These are phyloP conservation scores for Hypoxylon sp. DNA, from an alignment of 2,329 filamentous ascomycete species.

Conservation along the genomic window DNA sequence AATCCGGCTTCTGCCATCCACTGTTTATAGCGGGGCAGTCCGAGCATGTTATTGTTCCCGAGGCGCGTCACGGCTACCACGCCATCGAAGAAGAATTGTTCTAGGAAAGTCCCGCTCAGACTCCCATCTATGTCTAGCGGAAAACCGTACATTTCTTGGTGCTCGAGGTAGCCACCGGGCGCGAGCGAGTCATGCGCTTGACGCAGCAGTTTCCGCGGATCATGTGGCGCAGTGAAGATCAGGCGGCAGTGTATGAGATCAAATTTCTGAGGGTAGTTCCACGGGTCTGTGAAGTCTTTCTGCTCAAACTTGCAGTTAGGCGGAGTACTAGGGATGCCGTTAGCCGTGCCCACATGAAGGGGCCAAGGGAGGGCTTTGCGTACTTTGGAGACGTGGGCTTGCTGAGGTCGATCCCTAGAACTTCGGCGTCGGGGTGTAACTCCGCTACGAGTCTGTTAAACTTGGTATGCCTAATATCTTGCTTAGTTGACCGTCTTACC, in stretches of 20 bases:
- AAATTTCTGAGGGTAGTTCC: conserved; percentile 27
- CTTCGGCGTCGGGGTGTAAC: conserved; percentile 14
- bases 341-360: not conserved
- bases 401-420: conserved; percentile 33
- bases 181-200: conserved; percentile 27
- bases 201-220: conserved; percentile 17
- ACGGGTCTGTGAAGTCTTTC: conserved; percentile 24
- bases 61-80: conserved; percentile 9
- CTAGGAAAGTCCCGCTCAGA: conserved; percentile 10
- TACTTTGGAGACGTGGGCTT: conserved; percentile 23
- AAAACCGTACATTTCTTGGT: conserved; percentile 30
- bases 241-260: conserved; percentile 33
- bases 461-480: not conserved
- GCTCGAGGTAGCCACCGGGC: conserved; percentile 35
- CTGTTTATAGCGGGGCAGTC: conserved; percentile 12
- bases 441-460: conserved; percentile 15
- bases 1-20: conserved; percentile 33
- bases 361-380: not conserved
- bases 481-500: conserved; percentile 7
- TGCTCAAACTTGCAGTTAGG: conserved; percentile 31
- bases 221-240: conserved; percentile 21
- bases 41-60: conserved; percentile 13
- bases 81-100: conserved; percentile 23
- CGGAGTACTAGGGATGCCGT: conserved; percentile 8
- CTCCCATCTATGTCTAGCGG: conserved; percentile 21